phyloP scores from a whole-genome alignment of 768 basidiomycete genomes.

The Gymnopilus dilepis region DNA sequence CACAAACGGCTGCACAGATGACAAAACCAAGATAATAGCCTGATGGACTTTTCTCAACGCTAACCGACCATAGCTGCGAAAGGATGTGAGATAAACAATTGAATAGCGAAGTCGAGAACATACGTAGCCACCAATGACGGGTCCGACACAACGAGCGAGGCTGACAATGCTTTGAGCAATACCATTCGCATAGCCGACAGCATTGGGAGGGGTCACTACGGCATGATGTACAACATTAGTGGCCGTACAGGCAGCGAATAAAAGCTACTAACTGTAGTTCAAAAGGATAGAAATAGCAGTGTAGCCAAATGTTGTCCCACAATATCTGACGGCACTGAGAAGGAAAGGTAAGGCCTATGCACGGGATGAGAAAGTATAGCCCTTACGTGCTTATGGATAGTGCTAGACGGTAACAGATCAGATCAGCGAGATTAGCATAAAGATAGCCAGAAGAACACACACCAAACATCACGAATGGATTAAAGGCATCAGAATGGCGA shows the following conservation, averaged over 20 bases:
- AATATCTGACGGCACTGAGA: constrained; percentile 81
- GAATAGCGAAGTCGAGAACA: constrained; percentile 28
- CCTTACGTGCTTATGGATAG: constrained; percentile 83
- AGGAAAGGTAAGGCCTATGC: neutral
- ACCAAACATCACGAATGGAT: constrained; percentile 83
- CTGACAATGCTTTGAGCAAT: constrained; percentile 96
- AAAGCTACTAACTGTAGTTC: constrained; percentile 67
- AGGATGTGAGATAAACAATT: constrained; percentile 8
- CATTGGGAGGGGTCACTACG: constrained; percentile 87
- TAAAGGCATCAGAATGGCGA: constrained; percentile 64
- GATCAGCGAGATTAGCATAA: constrained; percentile 14
- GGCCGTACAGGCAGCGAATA: neutral
- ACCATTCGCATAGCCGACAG: constrained; percentile 93
- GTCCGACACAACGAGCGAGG: constrained; percentile 89
- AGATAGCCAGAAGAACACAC: constrained; percentile 31
- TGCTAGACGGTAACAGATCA: constrained; percentile 44
- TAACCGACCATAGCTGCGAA: constrained; percentile 72
- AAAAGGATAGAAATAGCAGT: constrained; percentile 89
- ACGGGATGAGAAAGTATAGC: neutral
- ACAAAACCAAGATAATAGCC: constrained; percentile 82
- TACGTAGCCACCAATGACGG: constrained; percentile 84
- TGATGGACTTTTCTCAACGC: constrained; percentile 67
- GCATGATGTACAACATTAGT: constrained; percentile 9
- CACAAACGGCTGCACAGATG: constrained; percentile 64
- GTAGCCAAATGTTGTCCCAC: constrained; percentile 87